phyloP scores from a whole-genome alignment of 768 basidiomycete genomes.

The Boletus vermiculosoides region DNA sequence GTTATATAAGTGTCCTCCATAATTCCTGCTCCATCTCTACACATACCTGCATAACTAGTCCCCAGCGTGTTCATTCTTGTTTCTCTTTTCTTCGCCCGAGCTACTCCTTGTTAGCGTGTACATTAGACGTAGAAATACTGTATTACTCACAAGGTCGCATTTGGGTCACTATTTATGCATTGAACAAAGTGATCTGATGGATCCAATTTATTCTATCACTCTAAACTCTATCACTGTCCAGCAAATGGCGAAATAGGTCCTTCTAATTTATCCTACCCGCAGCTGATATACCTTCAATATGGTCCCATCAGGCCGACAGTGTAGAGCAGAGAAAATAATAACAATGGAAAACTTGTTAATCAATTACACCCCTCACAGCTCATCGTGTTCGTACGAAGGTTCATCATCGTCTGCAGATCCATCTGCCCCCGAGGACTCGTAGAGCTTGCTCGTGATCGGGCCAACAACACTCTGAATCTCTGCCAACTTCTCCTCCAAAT shows the following conservation, averaged over 20 bases:
- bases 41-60: conserved; percentile 7
- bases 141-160: neutral
- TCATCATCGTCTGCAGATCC: conserved; percentile 42
- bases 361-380: conserved; percentile 38
- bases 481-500: conserved; percentile 85
- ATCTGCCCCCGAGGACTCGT: conserved; percentile 44
- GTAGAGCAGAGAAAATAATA: conserved; percentile 9
- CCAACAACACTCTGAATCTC: conserved; percentile 74
- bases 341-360: conserved; percentile 4
- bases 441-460: conserved; percentile 86
- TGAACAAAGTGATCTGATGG: too few relatives aligned
- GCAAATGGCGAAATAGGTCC: neutral
- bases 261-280: conserved; percentile 21
- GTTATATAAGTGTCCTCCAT: conserved; percentile 9
- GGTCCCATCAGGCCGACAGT: neutral
- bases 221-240: neutral
- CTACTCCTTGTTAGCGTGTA: conserved; percentile 1
- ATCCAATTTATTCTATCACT: neutral
- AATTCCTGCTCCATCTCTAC: conserved; percentile 2
- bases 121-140: conserved; percentile 5
- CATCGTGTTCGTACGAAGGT: conserved; percentile 49
- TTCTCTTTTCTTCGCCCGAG: too few relatives aligned
- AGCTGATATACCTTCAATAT: neutral
- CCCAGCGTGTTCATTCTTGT: neutral
- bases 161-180: neutral